phyloP scores from a whole-genome alignment of 176 grass and related monocot species.

The Juncus inflexus region DNA sequence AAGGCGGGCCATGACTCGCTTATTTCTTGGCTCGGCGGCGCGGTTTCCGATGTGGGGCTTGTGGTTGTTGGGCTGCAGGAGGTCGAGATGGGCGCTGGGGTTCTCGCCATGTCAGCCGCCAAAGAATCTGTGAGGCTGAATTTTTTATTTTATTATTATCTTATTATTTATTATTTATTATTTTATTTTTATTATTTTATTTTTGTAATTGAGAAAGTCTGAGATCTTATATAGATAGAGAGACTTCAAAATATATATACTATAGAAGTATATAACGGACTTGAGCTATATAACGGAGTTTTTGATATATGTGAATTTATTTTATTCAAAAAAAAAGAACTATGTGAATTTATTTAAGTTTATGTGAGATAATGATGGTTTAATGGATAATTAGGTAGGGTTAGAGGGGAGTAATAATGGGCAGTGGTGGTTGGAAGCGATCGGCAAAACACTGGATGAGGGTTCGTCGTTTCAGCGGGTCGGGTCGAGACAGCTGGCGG shows the following conservation, averaged over 20 bases:
- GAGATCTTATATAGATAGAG: too few species aligned
- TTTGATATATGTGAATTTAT: too few species aligned
- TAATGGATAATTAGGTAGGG: conserved; percentile 65
- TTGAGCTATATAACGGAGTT: too few species aligned
- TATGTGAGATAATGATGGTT: conserved; percentile 18
- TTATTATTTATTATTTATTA: background rate
- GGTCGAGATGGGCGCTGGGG: conserved; percentile 98
- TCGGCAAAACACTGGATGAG: conserved; percentile 83
- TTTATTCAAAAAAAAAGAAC: too few species aligned
- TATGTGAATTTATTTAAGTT: background rate
- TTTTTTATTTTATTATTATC: conserved; percentile 3
- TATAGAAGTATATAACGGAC: too few species aligned
- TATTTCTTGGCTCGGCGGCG: conserved; percentile 70
- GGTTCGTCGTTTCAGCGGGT: conserved; percentile 81
- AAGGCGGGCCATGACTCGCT: conserved; percentile 78
- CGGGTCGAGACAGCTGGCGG: conserved; percentile 96
- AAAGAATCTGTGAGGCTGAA: conserved; percentile 88
- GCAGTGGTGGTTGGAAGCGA: conserved; percentile 97
- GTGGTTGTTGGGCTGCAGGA: conserved; percentile 95
- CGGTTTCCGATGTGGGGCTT: conserved; percentile 76
- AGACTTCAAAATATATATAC: too few species aligned
- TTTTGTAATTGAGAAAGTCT: too few species aligned
- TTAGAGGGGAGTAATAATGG: conserved; percentile 93
- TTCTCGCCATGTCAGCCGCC: conserved; percentile 95
- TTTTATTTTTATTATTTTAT: background rate